Evolutionary conservation across 352 stramenopile genomes (phyloP).

Genomic region (Phytophthora multivora): DNA sequence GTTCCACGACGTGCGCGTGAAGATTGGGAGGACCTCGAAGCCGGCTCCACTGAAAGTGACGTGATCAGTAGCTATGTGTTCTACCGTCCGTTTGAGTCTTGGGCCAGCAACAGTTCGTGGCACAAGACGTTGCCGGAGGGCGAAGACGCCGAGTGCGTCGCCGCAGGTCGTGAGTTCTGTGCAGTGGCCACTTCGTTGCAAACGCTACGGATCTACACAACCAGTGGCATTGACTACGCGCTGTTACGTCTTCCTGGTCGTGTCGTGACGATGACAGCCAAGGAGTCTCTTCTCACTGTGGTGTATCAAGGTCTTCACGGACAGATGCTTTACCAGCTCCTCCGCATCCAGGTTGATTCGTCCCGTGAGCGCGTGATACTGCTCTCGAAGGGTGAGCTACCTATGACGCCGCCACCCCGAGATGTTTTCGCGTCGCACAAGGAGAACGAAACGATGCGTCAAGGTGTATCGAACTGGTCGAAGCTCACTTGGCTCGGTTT

Average conservation of each 20-base stretch:
- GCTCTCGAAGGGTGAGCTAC: slow-evolving; percentile 53
- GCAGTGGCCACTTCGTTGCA: slow-evolving; percentile 77
- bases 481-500: slow-evolving; percentile 79
- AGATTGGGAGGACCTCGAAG: slow-evolving; percentile 63
- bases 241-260: slow-evolving; percentile 65
- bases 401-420: slow-evolving; percentile 56
- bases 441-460: slow-evolving; percentile 52
- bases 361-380: slow-evolving; percentile 50
- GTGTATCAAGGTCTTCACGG: slow-evolving; percentile 63
- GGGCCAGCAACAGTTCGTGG: slow-evolving; percentile 83
- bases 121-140: slow-evolving; percentile 66
- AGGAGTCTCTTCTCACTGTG: slow-evolving; percentile 60
- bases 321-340: slow-evolving; percentile 58
- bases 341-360: slow-evolving; percentile 48
- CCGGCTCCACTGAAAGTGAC: slow-evolving; percentile 40
- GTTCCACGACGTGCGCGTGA: slow-evolving; percentile 63
- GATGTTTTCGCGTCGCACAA: slow-evolving; percentile 79
- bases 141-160: slow-evolving; percentile 79
- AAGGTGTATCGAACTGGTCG: slow-evolving; percentile 55
- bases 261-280: slow-evolving; percentile 75
- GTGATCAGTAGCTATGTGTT: slow-evolving; percentile 77
- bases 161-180: slow-evolving; percentile 66
- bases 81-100: slow-evolving; percentile 87
- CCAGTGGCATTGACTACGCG: slow-evolving; percentile 67
- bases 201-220: slow-evolving; percentile 75